Conservation (phyloP, 208 protist species). For the Trypanosoma conorhini region DNA sequence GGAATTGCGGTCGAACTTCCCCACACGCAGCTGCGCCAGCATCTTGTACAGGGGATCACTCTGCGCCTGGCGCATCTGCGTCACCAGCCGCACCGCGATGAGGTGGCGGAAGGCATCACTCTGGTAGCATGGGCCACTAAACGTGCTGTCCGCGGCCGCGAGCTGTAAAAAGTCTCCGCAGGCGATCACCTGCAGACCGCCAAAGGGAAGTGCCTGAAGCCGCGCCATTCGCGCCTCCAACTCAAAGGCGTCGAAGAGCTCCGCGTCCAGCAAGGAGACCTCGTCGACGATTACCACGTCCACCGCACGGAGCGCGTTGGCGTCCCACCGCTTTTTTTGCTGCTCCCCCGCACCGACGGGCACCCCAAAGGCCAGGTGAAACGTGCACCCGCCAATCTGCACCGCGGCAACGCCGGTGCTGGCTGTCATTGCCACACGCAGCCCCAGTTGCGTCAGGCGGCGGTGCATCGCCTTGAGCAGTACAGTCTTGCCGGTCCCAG, state of each 20-base stretch:
- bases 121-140: slow-evolving; percentile 55
- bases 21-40: slow-evolving; percentile 58
- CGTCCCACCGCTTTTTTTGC: slow-evolving; percentile 54
- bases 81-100: slow-evolving; percentile 60
- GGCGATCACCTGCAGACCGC: slow-evolving; percentile 90
- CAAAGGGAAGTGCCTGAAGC: slow-evolving; percentile 66
- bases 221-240: slow-evolving; percentile 76
- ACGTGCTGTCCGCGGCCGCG: slow-evolving; percentile 29
- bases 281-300: slow-evolving; percentile 94
- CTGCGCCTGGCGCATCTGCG: slow-evolving; percentile 74
- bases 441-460: slow-evolving; percentile 47
- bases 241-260: slow-evolving; percentile 88
- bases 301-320: slow-evolving; percentile 73
- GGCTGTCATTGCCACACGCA: slow-evolving; percentile 88
- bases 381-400: slow-evolving; percentile 92
- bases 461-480: slow-evolving; percentile 81
- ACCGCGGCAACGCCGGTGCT: slow-evolving; percentile 89
- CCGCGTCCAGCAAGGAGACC: slow-evolving; percentile 83
- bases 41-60: slow-evolving; percentile 62
- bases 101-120: slow-evolving; percentile 58
- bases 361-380: slow-evolving; percentile 84
- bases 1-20: slow-evolving; percentile 43
- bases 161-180: slow-evolving; percentile 95
- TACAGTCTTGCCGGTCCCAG: slow-evolving; percentile 91
- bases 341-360: slow-evolving; percentile 37